Base-by-base conservation (phyloP, 495 filamentous ascomycete genomes). In the Hyaloscypha hepaticicola region DNA sequence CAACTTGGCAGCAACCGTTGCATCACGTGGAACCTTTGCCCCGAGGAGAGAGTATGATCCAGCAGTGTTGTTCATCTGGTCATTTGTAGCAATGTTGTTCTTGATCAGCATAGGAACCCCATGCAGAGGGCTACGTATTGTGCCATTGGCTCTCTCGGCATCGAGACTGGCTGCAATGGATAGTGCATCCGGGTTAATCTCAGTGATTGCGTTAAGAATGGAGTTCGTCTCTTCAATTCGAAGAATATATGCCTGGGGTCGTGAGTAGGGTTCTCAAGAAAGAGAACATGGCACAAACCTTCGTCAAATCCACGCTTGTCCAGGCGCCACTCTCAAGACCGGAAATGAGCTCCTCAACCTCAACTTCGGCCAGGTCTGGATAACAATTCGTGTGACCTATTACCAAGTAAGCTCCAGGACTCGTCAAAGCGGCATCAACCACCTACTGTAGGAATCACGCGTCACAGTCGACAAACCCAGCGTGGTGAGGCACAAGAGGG, bases 51-150 rank as follows among this genome's bases (percentile, higher is more conserved):
- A 69, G 49, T 71, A 67, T 21, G 68, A 74, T 0, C 82, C 83
- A 21, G 76, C 78, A 19, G 80, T 85, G 11, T 79, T 85, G 28
- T 76, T 72, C 71, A 85, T 76, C 5, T 51, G n/a, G 34, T 67
- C 60, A 28, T 51, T 59, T 14, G 66, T 67, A 1, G 50, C 66
- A 41, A 66, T 66, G 76, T 67, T 77, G 57, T 91, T 87, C 74
- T 91, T 91, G 65, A 90, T 81, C 21, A 90, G 73, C 73, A 90
- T 87, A 2, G 89, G 89, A 61, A 92, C 88, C 24, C 88, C 88
- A 71, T 92, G 88, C 1, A 91, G 78, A 6, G 83, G 82, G 31
- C 86, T 80, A 22, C 86, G 81, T 16, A 86, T 75, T 33, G 69
- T 77, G 14, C 87, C 86, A 1, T 72, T 61, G 5, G 71, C 72